phyloP scores from a whole-genome alignment of 2,329 filamentous ascomycete genomes.

The Claviceps humidiphila region DNA sequence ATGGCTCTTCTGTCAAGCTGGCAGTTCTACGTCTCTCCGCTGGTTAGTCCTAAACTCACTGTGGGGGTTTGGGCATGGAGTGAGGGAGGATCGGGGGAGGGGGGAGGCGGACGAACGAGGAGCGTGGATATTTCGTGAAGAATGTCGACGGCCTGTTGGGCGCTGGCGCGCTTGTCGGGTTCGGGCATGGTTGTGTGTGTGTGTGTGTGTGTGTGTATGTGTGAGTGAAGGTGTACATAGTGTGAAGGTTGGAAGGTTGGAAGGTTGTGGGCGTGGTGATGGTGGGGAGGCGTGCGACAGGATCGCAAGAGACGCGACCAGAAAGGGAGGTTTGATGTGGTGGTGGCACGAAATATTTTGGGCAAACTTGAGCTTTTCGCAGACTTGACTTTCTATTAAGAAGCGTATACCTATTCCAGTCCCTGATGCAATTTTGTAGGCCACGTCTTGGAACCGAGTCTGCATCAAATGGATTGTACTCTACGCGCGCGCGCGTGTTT shows the following conservation, averaged over 20 bases:
- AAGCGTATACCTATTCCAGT: no score
- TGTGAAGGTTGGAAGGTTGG: not conserved
- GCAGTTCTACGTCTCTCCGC: slow-evolving; percentile 54
- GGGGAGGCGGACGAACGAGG: slow-evolving; percentile 45
- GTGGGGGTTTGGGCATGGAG: not conserved
- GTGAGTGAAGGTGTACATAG: not conserved
- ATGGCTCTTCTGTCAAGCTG: slow-evolving; percentile 81
- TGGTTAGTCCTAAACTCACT: no score
- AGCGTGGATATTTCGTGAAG: slow-evolving; percentile 79
- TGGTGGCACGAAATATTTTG: no score
- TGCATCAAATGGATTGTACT: no score
- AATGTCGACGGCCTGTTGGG: slow-evolving; percentile 72
- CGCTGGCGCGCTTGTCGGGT: slow-evolving; percentile 57
- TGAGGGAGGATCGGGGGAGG: not conserved
- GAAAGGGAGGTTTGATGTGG: no score
- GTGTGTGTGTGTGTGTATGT: not conserved
- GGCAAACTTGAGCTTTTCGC: no score
- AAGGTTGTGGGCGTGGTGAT: not conserved
- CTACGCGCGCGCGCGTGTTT: no score
- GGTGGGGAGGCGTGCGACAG: no score
- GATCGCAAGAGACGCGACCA: no score
- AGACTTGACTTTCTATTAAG: no score
- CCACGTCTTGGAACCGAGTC: no score
- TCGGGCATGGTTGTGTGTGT: slow-evolving; percentile 27
- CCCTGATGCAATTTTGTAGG: no score